Conservation (phyloP, 164 flowering plant genomes). For the Sedum album region DNA sequence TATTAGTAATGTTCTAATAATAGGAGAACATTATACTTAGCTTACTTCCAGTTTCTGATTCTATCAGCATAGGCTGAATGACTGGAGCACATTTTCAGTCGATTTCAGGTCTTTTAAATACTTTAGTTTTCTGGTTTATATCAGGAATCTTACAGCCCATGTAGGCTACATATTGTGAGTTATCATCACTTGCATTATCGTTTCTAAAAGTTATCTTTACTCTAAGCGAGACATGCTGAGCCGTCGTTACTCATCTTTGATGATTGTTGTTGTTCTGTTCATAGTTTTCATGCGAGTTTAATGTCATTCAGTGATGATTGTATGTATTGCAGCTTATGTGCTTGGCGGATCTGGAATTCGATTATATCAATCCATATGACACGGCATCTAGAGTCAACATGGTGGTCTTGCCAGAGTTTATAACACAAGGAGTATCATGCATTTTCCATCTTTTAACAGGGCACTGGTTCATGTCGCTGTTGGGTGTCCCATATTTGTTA, state of each 20-base stretch:
- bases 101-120: neutral
- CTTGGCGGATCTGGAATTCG: slow-evolving; percentile 91
- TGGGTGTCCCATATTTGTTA: slow-evolving; percentile 62
- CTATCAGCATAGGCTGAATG: neutral
- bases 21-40: too few relatives aligned
- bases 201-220: neutral
- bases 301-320: slow-evolving; percentile 13
- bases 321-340: slow-evolving; percentile 77
- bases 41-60: neutral
- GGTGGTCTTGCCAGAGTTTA: slow-evolving; percentile 71
- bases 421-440: slow-evolving; percentile 56
- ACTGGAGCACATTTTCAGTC: neutral
- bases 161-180: neutral
- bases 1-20: too few relatives aligned
- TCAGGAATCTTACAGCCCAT: neutral
- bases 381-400: slow-evolving; percentile 71
- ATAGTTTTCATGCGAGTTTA: neutral
- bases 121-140: neutral
- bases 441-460: slow-evolving; percentile 64
- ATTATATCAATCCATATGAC: slow-evolving; percentile 92
- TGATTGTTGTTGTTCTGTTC: neutral
- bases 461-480: slow-evolving; percentile 77
- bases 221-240: neutral
- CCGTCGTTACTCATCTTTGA: neutral
- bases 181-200: neutral